Conservation (phyloP, 768 basidiomycete species). For the Agaricus sinodeliciosus region DNA sequence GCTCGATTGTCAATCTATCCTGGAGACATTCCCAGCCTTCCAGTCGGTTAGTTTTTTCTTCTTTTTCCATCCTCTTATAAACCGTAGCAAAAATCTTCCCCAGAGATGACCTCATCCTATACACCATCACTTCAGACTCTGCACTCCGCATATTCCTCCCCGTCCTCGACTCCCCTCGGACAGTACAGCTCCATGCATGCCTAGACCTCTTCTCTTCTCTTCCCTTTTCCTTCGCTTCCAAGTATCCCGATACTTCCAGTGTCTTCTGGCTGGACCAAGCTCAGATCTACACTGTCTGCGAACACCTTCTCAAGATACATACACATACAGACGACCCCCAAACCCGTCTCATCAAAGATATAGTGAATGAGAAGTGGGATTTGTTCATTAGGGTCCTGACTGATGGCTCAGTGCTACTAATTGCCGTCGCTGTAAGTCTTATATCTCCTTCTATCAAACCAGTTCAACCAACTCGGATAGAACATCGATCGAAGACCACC, state of each 20-base stretch:
- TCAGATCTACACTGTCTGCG: slow-evolving; percentile 43
- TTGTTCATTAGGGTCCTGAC: slow-evolving; percentile 65
- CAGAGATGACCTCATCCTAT: slow-evolving; percentile 74
- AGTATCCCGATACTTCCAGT: slow-evolving; percentile 34
- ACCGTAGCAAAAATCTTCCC: neutral
- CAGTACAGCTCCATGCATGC: slow-evolving; percentile 78
- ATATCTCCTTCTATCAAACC: neutral
- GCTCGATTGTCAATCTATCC: slow-evolving; percentile 58
- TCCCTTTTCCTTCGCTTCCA: slow-evolving; percentile 29
- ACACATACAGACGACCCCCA: slow-evolving; percentile 37
- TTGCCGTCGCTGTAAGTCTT: slow-evolving; percentile 61
- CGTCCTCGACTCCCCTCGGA: slow-evolving; percentile 79
- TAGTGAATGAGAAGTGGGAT: slow-evolving; percentile 71
- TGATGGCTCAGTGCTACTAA: slow-evolving; percentile 70
- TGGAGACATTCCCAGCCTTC: slow-evolving; percentile 72
- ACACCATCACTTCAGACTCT: slow-evolving; percentile 78
- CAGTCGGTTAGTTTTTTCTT: slow-evolving; percentile 37
- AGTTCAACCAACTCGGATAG: slow-evolving; percentile 29
- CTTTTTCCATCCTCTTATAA: neutral
- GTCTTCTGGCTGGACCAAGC: slow-evolving; percentile 70
- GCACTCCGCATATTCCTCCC: slow-evolving; percentile 82
- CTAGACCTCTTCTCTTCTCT: slow-evolving; percentile 66
- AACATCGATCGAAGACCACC: slow-evolving; percentile 89
- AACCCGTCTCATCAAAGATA: slow-evolving; percentile 47
- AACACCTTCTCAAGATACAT: slow-evolving; percentile 29